Percentiles rank a stretch among this genome's conserved stretches.
Evolutionary conservation across 2,329 filamentous ascomycete species (phyloP).

Genomic region (Botrytis elliptica): DNA sequence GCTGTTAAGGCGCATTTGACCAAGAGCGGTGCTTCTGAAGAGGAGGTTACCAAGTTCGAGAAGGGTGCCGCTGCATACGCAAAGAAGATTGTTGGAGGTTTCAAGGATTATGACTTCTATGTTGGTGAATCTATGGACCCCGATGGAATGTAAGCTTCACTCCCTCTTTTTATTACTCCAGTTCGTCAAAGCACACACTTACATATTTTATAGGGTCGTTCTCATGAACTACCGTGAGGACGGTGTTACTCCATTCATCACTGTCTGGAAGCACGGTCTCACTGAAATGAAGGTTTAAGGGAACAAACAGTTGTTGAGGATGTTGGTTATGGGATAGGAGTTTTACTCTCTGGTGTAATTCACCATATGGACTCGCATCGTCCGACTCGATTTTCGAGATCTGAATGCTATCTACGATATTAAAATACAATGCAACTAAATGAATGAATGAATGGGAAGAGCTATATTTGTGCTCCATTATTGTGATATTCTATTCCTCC

Average conservation of each 20-base stretch:
- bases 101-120: constrained; percentile 96
- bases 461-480: too few relatives aligned
- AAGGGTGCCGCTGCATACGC: constrained; percentile 68
- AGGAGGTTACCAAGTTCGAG: constrained; percentile 77
- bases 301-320: neutral
- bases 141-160: constrained; percentile 77
- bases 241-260: constrained; percentile 84
- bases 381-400: constrained; percentile 13
- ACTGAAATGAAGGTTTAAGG: constrained; percentile 85
- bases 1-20: constrained; percentile 67
- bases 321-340: constrained; percentile 10
- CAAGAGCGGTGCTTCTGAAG: constrained; percentile 51
- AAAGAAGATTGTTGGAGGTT: constrained; percentile 78
- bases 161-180: neutral
- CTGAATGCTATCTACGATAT: constrained; percentile 2
- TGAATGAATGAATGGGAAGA: neutral
- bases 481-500: neutral
- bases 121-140: constrained; percentile 90
- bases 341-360: constrained; percentile 1
- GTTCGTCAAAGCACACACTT: constrained; percentile 13
- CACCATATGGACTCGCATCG: constrained; percentile 10
- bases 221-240: constrained; percentile 98
- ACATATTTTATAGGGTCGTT: constrained; percentile 59
- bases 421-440: constrained; percentile 5
- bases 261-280: constrained; percentile 94